phyloP scores from a whole-genome alignment of 2,329 filamentous ascomycete species.

The Xylaria sp. region DNA sequence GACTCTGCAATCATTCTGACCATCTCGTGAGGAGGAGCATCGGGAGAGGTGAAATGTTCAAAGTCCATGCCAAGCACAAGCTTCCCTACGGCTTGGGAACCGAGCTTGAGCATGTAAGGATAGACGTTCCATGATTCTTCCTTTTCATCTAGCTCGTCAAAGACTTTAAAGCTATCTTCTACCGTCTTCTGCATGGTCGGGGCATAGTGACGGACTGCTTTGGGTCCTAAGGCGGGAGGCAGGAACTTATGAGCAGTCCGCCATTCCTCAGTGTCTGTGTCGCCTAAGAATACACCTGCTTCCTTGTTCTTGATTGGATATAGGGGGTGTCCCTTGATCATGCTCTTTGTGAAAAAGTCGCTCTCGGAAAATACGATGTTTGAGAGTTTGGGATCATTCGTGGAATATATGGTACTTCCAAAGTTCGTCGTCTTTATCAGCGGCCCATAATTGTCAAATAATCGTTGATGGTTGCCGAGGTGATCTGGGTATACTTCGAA shows the following conservation, averaged over 20 bases:
- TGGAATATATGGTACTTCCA: constrained; percentile 61
- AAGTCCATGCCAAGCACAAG: constrained; percentile 60
- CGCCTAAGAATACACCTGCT: constrained; percentile 59
- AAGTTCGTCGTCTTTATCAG: constrained; percentile 64
- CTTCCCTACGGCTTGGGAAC: constrained; percentile 58
- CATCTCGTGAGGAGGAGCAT: constrained; percentile 63
- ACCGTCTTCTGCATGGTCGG: constrained; percentile 68
- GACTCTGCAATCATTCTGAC: constrained; percentile 61
- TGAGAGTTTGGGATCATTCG: constrained; percentile 61
- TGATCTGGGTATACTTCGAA: constrained; percentile 68
- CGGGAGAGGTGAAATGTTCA: constrained; percentile 55
- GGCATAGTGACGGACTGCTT: constrained; percentile 70
- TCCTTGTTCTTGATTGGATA: constrained; percentile 55
- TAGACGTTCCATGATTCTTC: constrained; percentile 62
- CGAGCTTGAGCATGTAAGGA: constrained; percentile 62
- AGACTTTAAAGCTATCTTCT: constrained; percentile 61
- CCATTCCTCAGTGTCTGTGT: constrained; percentile 64
- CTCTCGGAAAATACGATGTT: constrained; percentile 60
- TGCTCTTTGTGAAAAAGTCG: constrained; percentile 65
- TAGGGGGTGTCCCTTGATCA: constrained; percentile 62
- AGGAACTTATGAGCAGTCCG: constrained; percentile 69
- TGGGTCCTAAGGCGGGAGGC: constrained; percentile 67
- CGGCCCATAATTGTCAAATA: constrained; percentile 64
- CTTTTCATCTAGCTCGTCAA: constrained; percentile 62
- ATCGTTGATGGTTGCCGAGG: constrained; percentile 65